Percentiles rank a stretch among this genome's conserved stretches.
These are phyloP conservation scores for Suhomyces ambrosiae DNA, from an alignment of 1,139 yeast genomes.

Conservation along the genomic window DNA sequence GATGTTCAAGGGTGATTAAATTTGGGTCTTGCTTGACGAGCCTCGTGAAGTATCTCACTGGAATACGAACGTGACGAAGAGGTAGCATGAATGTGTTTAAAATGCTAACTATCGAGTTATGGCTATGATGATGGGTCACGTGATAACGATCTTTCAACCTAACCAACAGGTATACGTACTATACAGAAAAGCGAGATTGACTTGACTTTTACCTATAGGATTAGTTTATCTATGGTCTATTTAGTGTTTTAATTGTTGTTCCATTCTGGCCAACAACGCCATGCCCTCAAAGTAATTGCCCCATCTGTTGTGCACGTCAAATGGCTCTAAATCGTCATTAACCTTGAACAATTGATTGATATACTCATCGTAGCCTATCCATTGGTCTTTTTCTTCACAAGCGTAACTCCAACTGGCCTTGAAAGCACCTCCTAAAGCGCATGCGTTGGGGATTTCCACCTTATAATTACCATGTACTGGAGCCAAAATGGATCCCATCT, in stretches of 20 bases:
- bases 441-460: conserved; percentile 83
- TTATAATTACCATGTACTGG: conserved; percentile 63
- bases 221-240: too few species aligned
- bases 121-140: too few species aligned
- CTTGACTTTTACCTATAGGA: too few species aligned
- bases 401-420: conserved; percentile 74
- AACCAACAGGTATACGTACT: too few species aligned
- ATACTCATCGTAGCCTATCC: conserved; percentile 45
- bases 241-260: conserved; percentile 31
- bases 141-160: too few species aligned
- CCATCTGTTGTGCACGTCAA: conserved; percentile 49
- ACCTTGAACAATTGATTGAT: conserved; percentile 46
- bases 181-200: too few species aligned
- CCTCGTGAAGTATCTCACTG: conserved; percentile 3
- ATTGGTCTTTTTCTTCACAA: conserved; percentile 37
- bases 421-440: conserved; percentile 94
- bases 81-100: not conserved
- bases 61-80: not conserved
- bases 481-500: conserved; percentile 73
- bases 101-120: too few species aligned
- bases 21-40: conserved; percentile 14
- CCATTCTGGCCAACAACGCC: conserved; percentile 54
- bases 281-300: conserved; percentile 50
- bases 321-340: conserved; percentile 44
- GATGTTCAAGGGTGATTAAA: conserved; percentile 13